Percentiles rank a stretch among this genome's conserved stretches.
phyloP scores from a whole-genome alignment of 129 eudicot genomes.

The Flaveria brownii region DNA sequence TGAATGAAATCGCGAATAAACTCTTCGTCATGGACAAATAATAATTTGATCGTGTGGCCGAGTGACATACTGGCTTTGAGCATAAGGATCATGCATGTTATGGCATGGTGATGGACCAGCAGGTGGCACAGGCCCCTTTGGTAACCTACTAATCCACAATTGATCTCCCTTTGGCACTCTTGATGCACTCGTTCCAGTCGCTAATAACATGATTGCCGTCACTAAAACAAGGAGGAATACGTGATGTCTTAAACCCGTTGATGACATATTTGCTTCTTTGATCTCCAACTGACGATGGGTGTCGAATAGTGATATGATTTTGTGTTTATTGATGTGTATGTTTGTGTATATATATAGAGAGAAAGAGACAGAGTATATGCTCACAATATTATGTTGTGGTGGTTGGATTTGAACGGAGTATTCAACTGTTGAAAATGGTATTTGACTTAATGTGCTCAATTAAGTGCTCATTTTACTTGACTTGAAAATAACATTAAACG shows the following conservation, averaged over 20 bases:
- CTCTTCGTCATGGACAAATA: slow-evolving; percentile 28
- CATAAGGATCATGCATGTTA: slow-evolving; percentile 40
- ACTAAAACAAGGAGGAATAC: slow-evolving; percentile 3
- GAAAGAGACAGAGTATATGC: background rate
- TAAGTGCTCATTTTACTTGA: slow-evolving; percentile 39
- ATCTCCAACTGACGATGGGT: background rate
- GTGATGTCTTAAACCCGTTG: slow-evolving; percentile 20
- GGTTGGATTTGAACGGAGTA: slow-evolving; percentile 29
- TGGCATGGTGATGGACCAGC: slow-evolving; percentile 62
- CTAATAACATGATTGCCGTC: slow-evolving; percentile 7
- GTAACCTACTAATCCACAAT: slow-evolving; percentile 37
- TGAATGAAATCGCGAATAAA: background rate
- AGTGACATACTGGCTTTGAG: slow-evolving; percentile 27
- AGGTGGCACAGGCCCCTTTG: slow-evolving; percentile 68
- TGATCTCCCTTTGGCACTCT: slow-evolving; percentile 31
- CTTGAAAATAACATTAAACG: slow-evolving; percentile 32
- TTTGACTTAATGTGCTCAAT: slow-evolving; percentile 22
- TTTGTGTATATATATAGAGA: background rate
- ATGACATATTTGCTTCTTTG: background rate
- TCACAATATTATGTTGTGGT: slow-evolving; percentile 20
- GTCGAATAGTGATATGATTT: background rate
- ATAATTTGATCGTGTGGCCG: slow-evolving; percentile 32
- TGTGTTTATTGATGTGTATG: slow-evolving; percentile 5
- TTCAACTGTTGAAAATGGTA: slow-evolving; percentile 18
- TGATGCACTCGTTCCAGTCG: slow-evolving; percentile 9